Base-by-base conservation (phyloP, 2,329 filamentous ascomycete genomes). In the Hypoxylon sp. region DNA sequence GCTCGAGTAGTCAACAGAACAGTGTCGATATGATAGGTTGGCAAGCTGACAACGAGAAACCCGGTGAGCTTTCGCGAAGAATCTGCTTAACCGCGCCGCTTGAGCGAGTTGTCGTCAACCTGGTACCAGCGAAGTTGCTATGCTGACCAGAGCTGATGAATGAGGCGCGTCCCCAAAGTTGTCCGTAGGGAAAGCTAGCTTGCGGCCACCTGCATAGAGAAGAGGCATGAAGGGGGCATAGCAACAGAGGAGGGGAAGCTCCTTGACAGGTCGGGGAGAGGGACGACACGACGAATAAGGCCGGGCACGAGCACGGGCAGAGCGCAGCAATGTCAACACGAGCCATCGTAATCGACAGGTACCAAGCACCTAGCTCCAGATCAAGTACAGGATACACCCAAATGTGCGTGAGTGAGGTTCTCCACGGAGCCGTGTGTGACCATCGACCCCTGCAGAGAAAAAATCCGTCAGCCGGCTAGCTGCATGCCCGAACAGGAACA, bases 391-490 rank as follows among this genome's bases (percentile, higher is more conserved):
- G 41, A 65, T 60, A 63, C 58, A 46, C 62, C 55, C 54, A 60
- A 38, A 61, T 56, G 53, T 62, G 60, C 60, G 64, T 65, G 43
- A 48, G 48, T 60, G 43, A 50, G 52, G 60, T 65, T n/a, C 61
- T 62, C 56, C 59, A 58, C 55, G 49, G 45, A 60, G 59, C 50
- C 51, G 50, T 53, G 67, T 63, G 59, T 54, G 62, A 66, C 62
- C 56, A 63, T 45, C 15, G 43, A 69, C 46, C 68, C 69, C 61
- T 67, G 66, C 49, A 50, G 60, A 49, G 48, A 64, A 56, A 51
- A 56, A 58, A 55, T 55, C 58, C 58, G 55, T 51, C 55, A 64
- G 61, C 49, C 43, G 21, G 56, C 60, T 51, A 51, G 45, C 62
- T 53, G 55, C 57, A 51, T 54, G 59, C 60, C 67, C 59, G 56